These are phyloP conservation scores for Pyronema domesticum DNA, from an alignment of 495 filamentous ascomycete species.

Conservation along the genomic window DNA sequence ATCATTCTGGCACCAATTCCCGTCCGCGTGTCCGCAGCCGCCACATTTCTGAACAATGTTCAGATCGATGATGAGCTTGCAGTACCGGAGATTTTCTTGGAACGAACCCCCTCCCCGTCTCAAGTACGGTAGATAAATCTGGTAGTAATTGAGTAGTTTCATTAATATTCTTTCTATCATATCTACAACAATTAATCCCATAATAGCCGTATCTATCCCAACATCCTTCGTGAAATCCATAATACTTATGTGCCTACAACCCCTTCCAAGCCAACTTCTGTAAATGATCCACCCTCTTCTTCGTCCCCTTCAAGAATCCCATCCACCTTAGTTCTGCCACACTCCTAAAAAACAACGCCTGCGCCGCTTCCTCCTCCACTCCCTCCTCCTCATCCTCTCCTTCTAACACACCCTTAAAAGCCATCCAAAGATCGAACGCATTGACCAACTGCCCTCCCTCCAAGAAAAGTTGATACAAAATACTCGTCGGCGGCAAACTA, in stretches of 20 bases:
- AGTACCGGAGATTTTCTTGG: no score
- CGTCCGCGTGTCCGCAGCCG: no score
- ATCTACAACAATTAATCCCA: no score
- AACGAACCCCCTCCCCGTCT: no score
- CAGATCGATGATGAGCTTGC: no score
- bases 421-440: conserved; percentile 72
- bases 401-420: conserved; percentile 60
- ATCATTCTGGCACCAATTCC: no score
- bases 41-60: no score
- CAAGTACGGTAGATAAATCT: no score
- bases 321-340: conserved; percentile 69
- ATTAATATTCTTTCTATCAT: no score
- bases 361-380: conserved; percentile 20
- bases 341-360: conserved; percentile 57
- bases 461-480: conserved; percentile 79
- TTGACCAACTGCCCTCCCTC: conserved; percentile 82
- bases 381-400: conserved; percentile 35
- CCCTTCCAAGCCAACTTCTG: conserved; percentile 63
- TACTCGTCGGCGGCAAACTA: conserved; percentile 58
- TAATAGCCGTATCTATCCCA: no score
- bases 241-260: conserved; percentile 27
- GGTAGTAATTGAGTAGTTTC: no score
- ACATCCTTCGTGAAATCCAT: background rate
- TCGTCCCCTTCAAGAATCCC: conserved; percentile 74
- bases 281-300: conserved; percentile 81